A percentile compares a stretch with the other conserved stretches of the same genome.
phyloP scores from a whole-genome alignment of 352 stramenopile genomes.

The Phytopythium boreale region DNA sequence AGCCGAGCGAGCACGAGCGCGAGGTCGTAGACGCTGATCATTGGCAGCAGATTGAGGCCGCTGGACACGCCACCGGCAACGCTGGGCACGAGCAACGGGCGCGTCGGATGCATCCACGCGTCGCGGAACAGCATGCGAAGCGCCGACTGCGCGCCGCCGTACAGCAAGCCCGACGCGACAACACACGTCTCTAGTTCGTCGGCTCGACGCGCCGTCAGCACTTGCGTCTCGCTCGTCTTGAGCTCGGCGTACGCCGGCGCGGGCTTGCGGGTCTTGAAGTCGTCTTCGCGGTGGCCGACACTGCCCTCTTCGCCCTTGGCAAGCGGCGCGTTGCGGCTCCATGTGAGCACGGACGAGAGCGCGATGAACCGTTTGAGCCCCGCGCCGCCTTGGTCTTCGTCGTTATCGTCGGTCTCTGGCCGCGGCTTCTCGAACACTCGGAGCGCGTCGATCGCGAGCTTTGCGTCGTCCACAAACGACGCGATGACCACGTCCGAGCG shows the following conservation, averaged over 20 bases:
- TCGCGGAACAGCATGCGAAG: constrained; percentile 68
- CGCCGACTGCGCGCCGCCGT: constrained; percentile 69
- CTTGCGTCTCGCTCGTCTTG: constrained; percentile 83
- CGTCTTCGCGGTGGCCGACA: constrained; percentile 56
- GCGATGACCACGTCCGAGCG: constrained; percentile 51
- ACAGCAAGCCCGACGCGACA: constrained; percentile 69
- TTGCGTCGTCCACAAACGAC: constrained; percentile 48
- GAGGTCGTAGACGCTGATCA: constrained; percentile 85
- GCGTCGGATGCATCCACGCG: constrained; percentile 64
- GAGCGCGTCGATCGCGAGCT: constrained; percentile 56
- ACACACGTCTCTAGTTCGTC: constrained; percentile 75
- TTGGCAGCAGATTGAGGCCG: constrained; percentile 72
- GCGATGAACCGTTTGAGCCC: constrained; percentile 67
- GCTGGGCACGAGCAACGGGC: constrained; percentile 56
- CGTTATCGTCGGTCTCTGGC: constrained; percentile 8
- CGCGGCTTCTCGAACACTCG: constrained; percentile 59
- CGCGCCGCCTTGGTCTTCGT: constrained; percentile 24
- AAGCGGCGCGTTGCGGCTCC: constrained; percentile 64
- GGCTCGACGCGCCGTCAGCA: constrained; percentile 58
- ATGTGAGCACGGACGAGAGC: constrained; percentile 73
- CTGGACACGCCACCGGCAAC: constrained; percentile 29
- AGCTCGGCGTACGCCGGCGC: constrained; percentile 66
- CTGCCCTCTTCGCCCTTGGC: constrained; percentile 35
- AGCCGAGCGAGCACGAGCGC: constrained; percentile 48
- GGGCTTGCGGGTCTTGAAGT: constrained; percentile 79